Base-by-base conservation (phyloP, 148 eudicot species). In the Rhododendron vialii region DNA sequence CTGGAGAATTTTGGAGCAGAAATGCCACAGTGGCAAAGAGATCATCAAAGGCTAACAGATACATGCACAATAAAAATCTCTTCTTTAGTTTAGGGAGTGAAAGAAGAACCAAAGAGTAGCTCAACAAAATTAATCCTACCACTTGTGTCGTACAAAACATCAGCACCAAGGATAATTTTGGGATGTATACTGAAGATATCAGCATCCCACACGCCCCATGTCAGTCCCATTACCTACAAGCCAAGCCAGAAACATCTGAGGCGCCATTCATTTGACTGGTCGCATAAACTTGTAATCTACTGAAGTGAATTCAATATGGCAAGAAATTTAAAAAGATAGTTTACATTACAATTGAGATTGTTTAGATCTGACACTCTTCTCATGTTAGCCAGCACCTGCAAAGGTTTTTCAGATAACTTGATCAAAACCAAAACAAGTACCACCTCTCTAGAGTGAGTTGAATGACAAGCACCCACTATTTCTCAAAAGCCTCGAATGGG, bases 141-240 rank as follows among this genome's bases (percentile, higher is more conserved):
- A 83, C 89, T 90, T 9, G 95, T 26, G 84, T 97, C 98, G 85
- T 97, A 95, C 79, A 97, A 91, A n/a, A 97, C 98, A 89, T 97
- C 99, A 76, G 99, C 99, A 78, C 99, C 99, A 50, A 97, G 98
- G 82, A 97, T 85, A 55, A 97, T 89, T 79, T 91, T 88, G 17
- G 98, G 96, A 77, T 78, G 91, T 85, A 94, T 87, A 79, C 84
- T 83, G 90, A 97, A 93, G 79, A 93, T 86, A 35, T 90, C 87
- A 83, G 87, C 95, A 90, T 95, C 98, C 98, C 98, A 97, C 47
- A 93, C 78, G 14, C 98, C 98, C 99, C 99, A 97, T 15, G 94
- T 90, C 74, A 97, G 93, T 80, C 98, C 99, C 87, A 86, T 57
- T 33, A 94, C 96, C 99, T 97, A 86, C 77, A 92, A 65, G 22